Evolutionary conservation across 169 alveolate genomes (phyloP), one percentile per base, ranked within the genome.

Genomic region (Cyclospora cayetanensis): DNA sequence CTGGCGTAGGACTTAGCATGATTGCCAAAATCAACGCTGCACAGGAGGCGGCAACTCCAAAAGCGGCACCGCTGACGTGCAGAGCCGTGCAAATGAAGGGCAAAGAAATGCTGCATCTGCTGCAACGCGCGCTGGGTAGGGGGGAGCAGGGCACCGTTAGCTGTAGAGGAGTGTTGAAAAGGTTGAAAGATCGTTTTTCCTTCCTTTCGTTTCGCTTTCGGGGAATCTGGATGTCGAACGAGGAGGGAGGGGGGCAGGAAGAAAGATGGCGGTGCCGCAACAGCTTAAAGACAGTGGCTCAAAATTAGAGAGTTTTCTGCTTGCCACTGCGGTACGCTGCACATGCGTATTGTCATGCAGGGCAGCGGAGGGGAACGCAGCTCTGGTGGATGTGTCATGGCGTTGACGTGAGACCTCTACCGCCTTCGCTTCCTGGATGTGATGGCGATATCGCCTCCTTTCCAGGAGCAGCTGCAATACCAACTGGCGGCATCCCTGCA

Each of bases 301-400:
- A n/a, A n/a, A n/a, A n/a, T n/a, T n/a, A n/a, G n/a, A n/a, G n/a
- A n/a, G n/a, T n/a, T n/a, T n/a, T n/a, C n/a, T n/a, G n/a, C n/a
- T n/a, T n/a, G n/a, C n/a, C n/a, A n/a, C n/a, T n/a, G n/a, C n/a
- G n/a, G n/a, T n/a, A n/a, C n/a, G n/a, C n/a, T n/a, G n/a, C n/a
- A n/a, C n/a, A n/a, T 42, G 29, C 4, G 35, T n/a, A 18, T 20
- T 46, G 18, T 27, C 63, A 4, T 31, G 37, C 90, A 82, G 92
- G 94, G 9, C 70, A 52, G 42, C 46, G 68, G 72, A n/a, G 74
- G 11, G 94, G 94, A 42, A 76, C 84, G 11, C 68, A 37, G 66
- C 53, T 83, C 41, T 91, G 91, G 92, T 66, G 84, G 84, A 27
- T 91, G 37, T 52, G 85, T 41, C 90, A 84, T 53, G 94, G 94